Evolutionary conservation across 371 early-diverging fungal genomes (phyloP), one percentile per base, ranked within the genome.

Genomic region (Coemansia sp.): DNA sequence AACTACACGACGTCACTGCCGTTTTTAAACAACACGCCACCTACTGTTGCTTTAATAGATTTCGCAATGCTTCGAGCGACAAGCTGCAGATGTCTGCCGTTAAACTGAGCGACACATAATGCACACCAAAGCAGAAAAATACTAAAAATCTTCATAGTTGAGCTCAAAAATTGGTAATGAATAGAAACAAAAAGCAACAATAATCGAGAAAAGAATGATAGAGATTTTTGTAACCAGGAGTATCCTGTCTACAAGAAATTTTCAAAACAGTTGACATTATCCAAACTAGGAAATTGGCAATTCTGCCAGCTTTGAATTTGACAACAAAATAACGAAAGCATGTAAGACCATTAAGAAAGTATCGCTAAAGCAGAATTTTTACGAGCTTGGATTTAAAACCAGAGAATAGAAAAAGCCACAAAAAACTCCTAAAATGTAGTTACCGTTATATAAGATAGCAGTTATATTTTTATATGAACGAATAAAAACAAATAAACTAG

Each of bases 1-100:
- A 42, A 14, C 33, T 58, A 25, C 67, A 71, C 23, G 71, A 67
- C 1, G 68, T 71, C 48, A 57, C 62, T 12, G 5, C 62, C 68
- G 12, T 67, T 67, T 21, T 61, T 61, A 1, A 55, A 18, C 2
- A 71, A 55, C 3, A 57, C 11, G 3, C 67, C 71, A 51, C 62
- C 67, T 8, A 8, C 8, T 0, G 33, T 33, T 33, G 33, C 20
- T 67, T 71, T 20, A 61, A 21, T 5, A 1, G 23, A 21, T 16
- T 25, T 14, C 1, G 9, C 16, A n/a, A 28, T 12, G 28, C 12
- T n/a, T 5, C 54, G 54, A 16, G 54, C 6, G 12, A n/a, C 25
- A 12, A 54, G 30, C 42, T 28, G 12, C 30, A 14, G 42, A 7
- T 12, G 6, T 11, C 6, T 28, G 25, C 54, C 28, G 4, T 26